Conservation (phyloP, 495 filamentous ascomycete species). For the Penicillium robsamsonii region DNA sequence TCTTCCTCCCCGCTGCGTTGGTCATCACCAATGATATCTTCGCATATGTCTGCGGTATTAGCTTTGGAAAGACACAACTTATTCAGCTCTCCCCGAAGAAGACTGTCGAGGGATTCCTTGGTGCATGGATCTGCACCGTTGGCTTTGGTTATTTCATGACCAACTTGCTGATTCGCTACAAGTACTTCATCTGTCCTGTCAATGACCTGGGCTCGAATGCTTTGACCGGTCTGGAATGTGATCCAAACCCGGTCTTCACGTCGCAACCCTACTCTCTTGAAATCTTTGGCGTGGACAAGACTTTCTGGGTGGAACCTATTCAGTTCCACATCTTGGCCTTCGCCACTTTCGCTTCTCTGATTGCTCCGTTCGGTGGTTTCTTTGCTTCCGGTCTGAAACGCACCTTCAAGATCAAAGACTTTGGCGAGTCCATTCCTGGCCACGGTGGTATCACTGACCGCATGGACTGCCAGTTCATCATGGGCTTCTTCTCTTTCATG, state of each 20-base stretch:
- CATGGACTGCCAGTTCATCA: conserved; percentile 99
- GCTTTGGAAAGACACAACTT: conserved; percentile 91
- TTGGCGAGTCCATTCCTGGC: conserved; percentile 95
- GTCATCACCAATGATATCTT: conserved; percentile 99
- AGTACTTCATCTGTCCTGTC: conserved; percentile 98
- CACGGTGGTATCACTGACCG: conserved; percentile 98
- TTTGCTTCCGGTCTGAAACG: conserved; percentile 98
- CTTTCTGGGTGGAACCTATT: conserved; percentile 74
- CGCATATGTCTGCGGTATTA: conserved; percentile 96
- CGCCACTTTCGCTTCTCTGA: conserved; percentile 91
- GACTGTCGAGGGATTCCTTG: conserved; percentile 97
- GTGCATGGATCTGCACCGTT: conserved; percentile 94
- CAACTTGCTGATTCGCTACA: conserved; percentile 83
- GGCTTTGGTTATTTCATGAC: conserved; percentile 80
- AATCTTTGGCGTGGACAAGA: conserved; percentile 58
- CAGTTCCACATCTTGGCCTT: conserved; percentile 92
- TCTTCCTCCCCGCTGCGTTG: conserved; percentile 92
- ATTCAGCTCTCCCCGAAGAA: conserved; percentile 99
- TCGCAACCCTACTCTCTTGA: conserved; percentile 74
- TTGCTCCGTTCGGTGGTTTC: conserved; percentile 98
- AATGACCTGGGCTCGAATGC: conserved; percentile 94
- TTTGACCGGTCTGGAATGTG: conserved; percentile 86
- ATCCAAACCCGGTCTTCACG: conserved; percentile 89
- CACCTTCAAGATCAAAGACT: conserved; percentile 99
- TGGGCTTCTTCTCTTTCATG: conserved; percentile 98